phyloP scores from a whole-genome alignment of 1,284 basidiomycete genomes.

The Ceratobasidium sp. region DNA sequence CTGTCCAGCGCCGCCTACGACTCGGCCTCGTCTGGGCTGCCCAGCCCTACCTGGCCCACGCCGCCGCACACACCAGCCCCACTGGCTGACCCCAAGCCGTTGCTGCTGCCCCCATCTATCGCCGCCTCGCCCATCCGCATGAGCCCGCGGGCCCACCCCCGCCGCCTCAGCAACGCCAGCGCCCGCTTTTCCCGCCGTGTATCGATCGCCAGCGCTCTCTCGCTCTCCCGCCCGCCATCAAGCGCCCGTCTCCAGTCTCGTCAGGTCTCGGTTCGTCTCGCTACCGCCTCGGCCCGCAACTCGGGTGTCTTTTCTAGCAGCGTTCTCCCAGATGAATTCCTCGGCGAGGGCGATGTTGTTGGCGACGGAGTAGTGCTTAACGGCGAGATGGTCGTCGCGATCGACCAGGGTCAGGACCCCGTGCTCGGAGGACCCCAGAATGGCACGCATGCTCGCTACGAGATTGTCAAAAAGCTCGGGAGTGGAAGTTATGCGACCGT shows the following conservation, averaged over 20 bases:
- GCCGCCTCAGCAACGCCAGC: constrained; percentile 40
- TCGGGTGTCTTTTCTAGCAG: constrained; percentile 13
- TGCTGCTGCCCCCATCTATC: constrained; percentile 29
- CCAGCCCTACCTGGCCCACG: constrained; percentile 37
- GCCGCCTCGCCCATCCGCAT: constrained; percentile 33
- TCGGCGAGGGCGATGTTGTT: constrained; percentile 74
- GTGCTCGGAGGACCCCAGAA: constrained; percentile 50
- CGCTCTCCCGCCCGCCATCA: constrained; percentile 42
- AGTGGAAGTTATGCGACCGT: constrained; percentile 93
- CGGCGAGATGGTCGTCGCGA: constrained; percentile 69
- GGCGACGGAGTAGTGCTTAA: constrained; percentile 71
- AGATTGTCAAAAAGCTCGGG: constrained; percentile 86
- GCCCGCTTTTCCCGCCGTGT: constrained; percentile 35
- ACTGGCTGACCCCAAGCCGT: constrained; percentile 22
- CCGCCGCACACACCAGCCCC: constrained; percentile 26
- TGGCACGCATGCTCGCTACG: constrained; percentile 68
- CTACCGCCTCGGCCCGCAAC: constrained; percentile 18
- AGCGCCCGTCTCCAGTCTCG: constrained; percentile 46
- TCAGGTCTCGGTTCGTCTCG: constrained; percentile 46
- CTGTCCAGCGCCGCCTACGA: constrained; percentile 30
- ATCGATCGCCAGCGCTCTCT: constrained; percentile 37
- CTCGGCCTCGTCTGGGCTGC: constrained; percentile 28
- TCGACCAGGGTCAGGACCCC: constrained; percentile 53
- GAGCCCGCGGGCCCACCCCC: constrained; percentile 6
- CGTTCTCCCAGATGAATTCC: constrained; percentile 66